These are phyloP conservation scores for Neurospora sp. DNA, from an alignment of 495 filamentous ascomycete genomes.

Conservation along the genomic window DNA sequence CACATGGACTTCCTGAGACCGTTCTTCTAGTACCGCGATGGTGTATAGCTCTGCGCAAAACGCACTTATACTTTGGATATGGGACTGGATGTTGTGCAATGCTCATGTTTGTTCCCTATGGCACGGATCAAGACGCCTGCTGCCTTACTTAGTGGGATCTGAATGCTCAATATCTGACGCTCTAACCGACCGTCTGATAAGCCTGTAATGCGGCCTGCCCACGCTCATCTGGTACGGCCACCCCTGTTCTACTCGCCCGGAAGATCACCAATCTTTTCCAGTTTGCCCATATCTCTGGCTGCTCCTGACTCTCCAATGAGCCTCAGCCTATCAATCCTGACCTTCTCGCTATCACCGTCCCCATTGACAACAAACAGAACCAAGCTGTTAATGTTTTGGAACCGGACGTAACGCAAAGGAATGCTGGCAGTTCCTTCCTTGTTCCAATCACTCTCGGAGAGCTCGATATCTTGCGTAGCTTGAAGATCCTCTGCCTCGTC, in stretches of 20 bases:
- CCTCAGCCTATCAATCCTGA: constrained; percentile 73
- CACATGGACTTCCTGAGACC: no score
- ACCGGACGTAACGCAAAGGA: constrained; percentile 86
- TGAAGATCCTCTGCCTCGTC: constrained; percentile 85
- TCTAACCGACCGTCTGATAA: no score
- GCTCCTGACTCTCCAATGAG: constrained; percentile 88
- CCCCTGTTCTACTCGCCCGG: constrained; percentile 40
- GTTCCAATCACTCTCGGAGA: constrained; percentile 77
- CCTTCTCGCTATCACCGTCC: constrained; percentile 72
- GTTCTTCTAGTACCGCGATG: no score
- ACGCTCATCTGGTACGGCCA: no score
- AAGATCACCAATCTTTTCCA: constrained; percentile 90
- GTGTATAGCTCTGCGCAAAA: background rate
- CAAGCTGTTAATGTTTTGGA: constrained; percentile 80
- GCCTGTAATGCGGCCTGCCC: no score
- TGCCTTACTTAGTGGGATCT: background rate
- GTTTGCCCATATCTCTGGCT: constrained; percentile 84
- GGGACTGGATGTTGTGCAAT: background rate
- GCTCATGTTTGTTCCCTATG: background rate
- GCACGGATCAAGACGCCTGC: background rate
- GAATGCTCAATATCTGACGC: background rate
- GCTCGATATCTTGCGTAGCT: constrained; percentile 63
- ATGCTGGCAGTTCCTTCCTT: constrained; percentile 78
- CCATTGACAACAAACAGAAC: constrained; percentile 86
- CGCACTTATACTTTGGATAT: background rate